phyloP scores from a whole-genome alignment of 805 yeast genomes.

The Yarrowia osloensis region DNA sequence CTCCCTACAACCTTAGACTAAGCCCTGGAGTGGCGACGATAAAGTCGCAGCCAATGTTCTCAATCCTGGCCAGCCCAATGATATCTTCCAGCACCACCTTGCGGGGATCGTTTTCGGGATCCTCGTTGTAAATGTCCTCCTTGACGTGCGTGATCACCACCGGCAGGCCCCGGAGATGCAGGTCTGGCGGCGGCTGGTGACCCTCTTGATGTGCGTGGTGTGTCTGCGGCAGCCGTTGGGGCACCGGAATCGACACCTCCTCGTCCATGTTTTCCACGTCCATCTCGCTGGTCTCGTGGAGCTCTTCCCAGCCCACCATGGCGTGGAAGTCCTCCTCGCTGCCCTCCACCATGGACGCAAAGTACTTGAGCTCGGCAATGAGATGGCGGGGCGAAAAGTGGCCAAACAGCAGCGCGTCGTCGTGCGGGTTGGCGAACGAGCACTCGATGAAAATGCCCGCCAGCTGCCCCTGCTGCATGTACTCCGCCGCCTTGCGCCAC shows the following conservation, averaged over 20 bases:
- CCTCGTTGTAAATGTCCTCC: constrained; percentile 32
- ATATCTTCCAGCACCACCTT: constrained; percentile 33
- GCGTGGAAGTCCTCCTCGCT: constrained; percentile 20
- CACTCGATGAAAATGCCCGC: constrained; percentile 74
- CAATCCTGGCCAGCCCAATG: constrained; percentile 29
- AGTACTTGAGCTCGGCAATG: constrained; percentile 53
- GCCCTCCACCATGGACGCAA: constrained; percentile 28
- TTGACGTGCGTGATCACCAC: constrained; percentile 58
- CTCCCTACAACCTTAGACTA: constrained; percentile 18
- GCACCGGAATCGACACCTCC: constrained; percentile 27
- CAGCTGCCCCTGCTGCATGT: constrained; percentile 48
- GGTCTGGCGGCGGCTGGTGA: not conserved
- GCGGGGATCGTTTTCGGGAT: constrained; percentile 24
- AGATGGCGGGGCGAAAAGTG: constrained; percentile 73
- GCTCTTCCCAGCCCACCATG: constrained; percentile 17
- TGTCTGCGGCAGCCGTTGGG: constrained; percentile 36
- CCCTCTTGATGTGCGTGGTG: constrained; percentile 33
- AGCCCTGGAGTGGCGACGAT: constrained; percentile 32
- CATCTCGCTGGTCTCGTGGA: constrained; percentile 8
- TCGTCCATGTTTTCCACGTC: constrained; percentile 24
- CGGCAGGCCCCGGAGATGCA: constrained; percentile 46
- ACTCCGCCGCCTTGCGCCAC: constrained; percentile 60
- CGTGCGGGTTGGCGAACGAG: constrained; percentile 55
- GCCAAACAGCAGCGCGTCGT: constrained; percentile 63
- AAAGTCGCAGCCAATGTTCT: constrained; percentile 13